Evolutionary conservation across 148 eudicot genomes (phyloP).

Genomic region (Rhododendron griersonianum): DNA sequence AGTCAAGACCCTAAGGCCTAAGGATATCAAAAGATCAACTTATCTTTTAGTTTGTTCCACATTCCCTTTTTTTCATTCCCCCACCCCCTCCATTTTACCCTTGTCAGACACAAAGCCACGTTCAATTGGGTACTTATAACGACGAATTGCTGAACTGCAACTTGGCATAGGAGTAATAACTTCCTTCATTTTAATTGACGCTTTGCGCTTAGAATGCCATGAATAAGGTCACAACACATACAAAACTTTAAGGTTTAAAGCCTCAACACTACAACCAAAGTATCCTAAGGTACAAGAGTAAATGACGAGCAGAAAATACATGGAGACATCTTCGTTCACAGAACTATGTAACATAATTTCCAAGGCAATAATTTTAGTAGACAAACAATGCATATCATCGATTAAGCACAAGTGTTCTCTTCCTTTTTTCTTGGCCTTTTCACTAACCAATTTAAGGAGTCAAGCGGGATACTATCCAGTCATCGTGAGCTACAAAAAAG

Average conservation of each 20-base stretch:
- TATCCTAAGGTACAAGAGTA: neutral
- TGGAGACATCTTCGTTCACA: neutral
- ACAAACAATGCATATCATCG: neutral
- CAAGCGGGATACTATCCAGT: slow-evolving; percentile 70
- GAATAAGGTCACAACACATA: neutral
- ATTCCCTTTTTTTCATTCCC: neutral
- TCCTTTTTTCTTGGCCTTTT: neutral
- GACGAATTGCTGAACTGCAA: neutral
- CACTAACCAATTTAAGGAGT: slow-evolving; percentile 79
- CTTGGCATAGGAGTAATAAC: too few relatives aligned
- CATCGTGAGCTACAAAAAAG: slow-evolving; percentile 64
- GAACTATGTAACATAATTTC: neutral
- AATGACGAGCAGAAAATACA: neutral
- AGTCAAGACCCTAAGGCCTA: neutral
- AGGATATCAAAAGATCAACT: neutral
- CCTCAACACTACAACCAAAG: neutral
- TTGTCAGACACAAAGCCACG: neutral
- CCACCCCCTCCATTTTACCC: neutral
- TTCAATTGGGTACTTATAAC: neutral
- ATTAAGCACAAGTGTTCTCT: neutral
- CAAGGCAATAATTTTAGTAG: neutral
- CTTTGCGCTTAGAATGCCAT: neutral
- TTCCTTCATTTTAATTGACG: neutral
- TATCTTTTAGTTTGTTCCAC: neutral
- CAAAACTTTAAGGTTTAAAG: neutral